Percentiles rank a stretch among this genome's conserved stretches.
Conservation (phyloP, 768 basidiomycete genomes). For the Collybiopsis confluens region DNA sequence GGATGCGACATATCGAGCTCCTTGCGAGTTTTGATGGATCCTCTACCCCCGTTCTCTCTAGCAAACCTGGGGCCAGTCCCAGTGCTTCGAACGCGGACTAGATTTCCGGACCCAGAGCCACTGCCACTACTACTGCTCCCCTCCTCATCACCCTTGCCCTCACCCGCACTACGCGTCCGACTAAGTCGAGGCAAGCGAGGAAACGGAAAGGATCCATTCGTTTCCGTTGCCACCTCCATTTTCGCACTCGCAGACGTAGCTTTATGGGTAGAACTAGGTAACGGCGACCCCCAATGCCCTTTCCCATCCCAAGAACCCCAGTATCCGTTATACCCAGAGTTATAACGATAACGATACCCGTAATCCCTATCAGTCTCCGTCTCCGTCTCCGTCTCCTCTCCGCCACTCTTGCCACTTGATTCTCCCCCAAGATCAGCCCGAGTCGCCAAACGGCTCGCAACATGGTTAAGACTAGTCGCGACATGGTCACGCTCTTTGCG, state of each 20-base stretch:
- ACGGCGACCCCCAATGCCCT: background rate
- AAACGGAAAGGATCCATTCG: background rate
- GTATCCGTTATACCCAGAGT: background rate
- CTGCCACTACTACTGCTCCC: background rate
- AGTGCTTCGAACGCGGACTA: background rate
- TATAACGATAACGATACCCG: conserved; percentile 5
- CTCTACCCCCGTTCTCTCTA: background rate
- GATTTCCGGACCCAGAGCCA: background rate
- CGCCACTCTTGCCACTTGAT: background rate
- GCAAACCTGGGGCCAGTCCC: conserved; percentile 2
- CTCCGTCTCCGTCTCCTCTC: conserved; percentile 46
- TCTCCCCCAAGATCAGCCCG: background rate
- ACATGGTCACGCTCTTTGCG: conserved; percentile 2
- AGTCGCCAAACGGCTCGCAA: background rate
- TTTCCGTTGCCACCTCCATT: background rate
- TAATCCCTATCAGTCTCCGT: conserved; percentile 31
- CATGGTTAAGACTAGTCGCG: background rate
- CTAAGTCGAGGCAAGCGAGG: conserved; percentile 1
- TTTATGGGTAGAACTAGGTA: background rate
- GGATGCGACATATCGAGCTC: background rate
- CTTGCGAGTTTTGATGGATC: background rate
- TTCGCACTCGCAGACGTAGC: background rate
- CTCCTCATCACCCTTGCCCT: background rate
- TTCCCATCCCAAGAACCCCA: background rate
- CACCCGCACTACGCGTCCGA: background rate